Conservation (phyloP, 345 rosid species). For the Populus simonii region DNA sequence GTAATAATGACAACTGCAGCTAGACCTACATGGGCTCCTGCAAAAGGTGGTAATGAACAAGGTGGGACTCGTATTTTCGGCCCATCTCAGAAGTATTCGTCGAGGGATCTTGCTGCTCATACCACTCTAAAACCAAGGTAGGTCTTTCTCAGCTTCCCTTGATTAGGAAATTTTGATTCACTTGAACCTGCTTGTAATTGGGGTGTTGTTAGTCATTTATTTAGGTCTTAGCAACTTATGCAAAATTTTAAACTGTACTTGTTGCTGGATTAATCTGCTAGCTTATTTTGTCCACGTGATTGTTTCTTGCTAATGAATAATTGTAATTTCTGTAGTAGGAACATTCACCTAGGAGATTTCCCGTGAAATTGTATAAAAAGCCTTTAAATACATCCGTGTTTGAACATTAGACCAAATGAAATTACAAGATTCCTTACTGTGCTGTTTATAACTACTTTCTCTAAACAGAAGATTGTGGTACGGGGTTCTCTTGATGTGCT, state of each 20-base stretch:
- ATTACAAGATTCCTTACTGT: no score
- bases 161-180: background rate
- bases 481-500: no score
- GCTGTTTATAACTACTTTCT: no score
- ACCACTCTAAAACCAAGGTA: constrained; percentile 83
- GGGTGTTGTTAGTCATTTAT: background rate
- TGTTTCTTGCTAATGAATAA: background rate
- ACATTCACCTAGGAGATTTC: background rate
- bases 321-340: background rate
- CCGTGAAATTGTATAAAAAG: no score
- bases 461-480: no score
- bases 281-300: background rate
- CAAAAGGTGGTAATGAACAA: constrained; percentile 97
- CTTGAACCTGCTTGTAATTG: background rate
- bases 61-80: constrained; percentile 97
- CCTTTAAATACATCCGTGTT: no score
- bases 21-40: constrained; percentile 98
- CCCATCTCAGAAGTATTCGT: constrained; percentile 96
- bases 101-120: constrained; percentile 92
- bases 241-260: background rate
- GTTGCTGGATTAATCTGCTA: background rate
- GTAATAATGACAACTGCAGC: constrained; percentile 91
- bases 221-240: background rate
- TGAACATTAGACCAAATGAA: no score
- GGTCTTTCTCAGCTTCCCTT: background rate